phyloP scores from a whole-genome alignment of 768 basidiomycete genomes.

The Nidularia sp. region DNA sequence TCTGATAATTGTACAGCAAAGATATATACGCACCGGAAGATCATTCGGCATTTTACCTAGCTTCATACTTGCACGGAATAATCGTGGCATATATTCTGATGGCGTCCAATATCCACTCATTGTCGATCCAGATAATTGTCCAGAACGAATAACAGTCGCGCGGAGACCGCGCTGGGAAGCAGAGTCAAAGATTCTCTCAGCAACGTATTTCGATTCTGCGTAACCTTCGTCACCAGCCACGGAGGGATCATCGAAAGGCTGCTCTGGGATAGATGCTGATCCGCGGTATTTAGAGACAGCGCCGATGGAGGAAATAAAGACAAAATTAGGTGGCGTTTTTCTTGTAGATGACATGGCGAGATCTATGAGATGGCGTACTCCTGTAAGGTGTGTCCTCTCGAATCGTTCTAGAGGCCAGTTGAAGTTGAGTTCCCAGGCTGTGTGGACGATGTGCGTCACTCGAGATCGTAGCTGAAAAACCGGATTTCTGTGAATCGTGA shows the following conservation, averaged over 20 bases:
- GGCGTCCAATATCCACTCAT: slow-evolving; percentile 6
- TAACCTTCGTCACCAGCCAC: slow-evolving; percentile 3
- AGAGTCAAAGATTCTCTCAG: slow-evolving; percentile 3
- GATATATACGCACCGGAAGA: slow-evolving; percentile 1
- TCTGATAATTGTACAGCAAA: background rate
- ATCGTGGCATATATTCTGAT: slow-evolving; percentile 6
- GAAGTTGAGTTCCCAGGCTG: slow-evolving; percentile 10
- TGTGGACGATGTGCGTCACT: slow-evolving; percentile 7
- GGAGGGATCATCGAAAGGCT: slow-evolving; percentile 3
- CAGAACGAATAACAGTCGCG: slow-evolving; percentile 6
- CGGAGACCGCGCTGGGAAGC: slow-evolving; percentile 1
- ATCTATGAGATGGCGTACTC: slow-evolving; percentile 5
- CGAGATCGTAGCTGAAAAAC: background rate
- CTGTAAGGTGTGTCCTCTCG: slow-evolving; percentile 5
- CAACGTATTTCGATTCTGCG: slow-evolving; percentile 5
- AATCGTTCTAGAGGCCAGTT: slow-evolving; percentile 8
- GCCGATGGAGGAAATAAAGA: slow-evolving; percentile 7
- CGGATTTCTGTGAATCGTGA: too few species aligned
- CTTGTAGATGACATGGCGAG: slow-evolving; percentile 3
- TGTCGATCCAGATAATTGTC: slow-evolving; percentile 6
- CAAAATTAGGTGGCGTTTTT: background rate
- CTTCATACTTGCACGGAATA: slow-evolving; percentile 5
- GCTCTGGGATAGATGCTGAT: slow-evolving; percentile 2
- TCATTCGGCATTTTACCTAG: slow-evolving; percentile 4
- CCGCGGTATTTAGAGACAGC: slow-evolving; percentile 1